Percentiles rank a stretch among this genome's conserved stretches.
phyloP scores from a whole-genome alignment of 805 yeast species.

The Metschnikowia colocasiae region DNA sequence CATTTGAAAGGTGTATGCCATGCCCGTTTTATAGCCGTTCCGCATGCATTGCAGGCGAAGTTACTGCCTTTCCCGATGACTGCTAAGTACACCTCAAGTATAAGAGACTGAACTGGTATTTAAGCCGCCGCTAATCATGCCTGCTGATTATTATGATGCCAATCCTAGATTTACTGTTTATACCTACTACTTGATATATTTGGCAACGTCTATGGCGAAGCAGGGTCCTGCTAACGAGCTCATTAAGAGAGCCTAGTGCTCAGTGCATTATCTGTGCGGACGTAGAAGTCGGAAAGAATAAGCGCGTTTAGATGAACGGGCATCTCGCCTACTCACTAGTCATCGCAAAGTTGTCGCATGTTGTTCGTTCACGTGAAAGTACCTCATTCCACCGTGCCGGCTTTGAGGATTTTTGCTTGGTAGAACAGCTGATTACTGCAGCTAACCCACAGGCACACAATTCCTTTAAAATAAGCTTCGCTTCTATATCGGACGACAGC shows the following conservation, averaged over 20 bases:
- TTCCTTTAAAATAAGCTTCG: background rate
- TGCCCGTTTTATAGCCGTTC: background rate
- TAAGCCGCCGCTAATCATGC: no score
- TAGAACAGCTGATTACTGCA: background rate
- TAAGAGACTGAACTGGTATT: background rate
- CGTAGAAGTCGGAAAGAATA: background rate
- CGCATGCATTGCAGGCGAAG: constrained; percentile 1
- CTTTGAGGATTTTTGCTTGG: background rate
- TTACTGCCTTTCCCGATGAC: background rate
- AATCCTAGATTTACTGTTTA: no score
- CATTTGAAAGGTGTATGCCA: background rate
- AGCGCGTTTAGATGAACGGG: background rate
- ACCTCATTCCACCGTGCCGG: background rate
- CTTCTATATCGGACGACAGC: background rate
- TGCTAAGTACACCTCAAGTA: background rate
- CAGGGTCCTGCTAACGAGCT: background rate
- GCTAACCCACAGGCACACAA: background rate
- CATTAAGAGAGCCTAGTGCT: background rate
- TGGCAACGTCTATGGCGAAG: background rate
- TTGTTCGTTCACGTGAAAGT: background rate
- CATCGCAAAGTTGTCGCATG: constrained; percentile 1
- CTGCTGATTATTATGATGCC: no score
- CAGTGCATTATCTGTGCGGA: background rate
- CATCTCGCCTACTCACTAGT: constrained; percentile 5
- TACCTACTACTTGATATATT: no score